Percentiles rank a stretch among this genome's conserved stretches.
These are phyloP conservation scores for Termitomyces sp. DNA, from an alignment of 768 basidiomycete genomes.

Conservation along the genomic window DNA sequence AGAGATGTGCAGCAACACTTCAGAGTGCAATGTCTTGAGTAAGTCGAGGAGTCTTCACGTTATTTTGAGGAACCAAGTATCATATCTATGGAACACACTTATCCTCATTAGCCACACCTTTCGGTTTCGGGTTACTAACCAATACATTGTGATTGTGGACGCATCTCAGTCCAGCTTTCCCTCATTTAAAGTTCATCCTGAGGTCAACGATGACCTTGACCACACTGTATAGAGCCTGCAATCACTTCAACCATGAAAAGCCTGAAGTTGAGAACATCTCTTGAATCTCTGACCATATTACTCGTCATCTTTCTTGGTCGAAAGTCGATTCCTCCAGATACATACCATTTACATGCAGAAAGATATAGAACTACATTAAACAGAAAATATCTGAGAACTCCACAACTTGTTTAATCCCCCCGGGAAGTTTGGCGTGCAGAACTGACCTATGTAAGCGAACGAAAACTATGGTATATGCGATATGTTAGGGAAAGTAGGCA, in stretches of 20 bases:
- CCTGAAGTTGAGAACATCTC: not conserved
- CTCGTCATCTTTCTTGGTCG: not conserved
- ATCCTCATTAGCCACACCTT: too few relatives aligned
- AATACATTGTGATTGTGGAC: too few relatives aligned
- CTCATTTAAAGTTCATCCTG: too few relatives aligned
- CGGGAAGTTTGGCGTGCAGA: slow-evolving; percentile 10
- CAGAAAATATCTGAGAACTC: slow-evolving; percentile 1
- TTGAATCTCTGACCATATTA: not conserved
- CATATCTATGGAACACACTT: too few relatives aligned
- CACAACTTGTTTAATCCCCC: slow-evolving; percentile 10
- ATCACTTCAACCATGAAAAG: too few relatives aligned
- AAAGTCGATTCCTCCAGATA: not conserved
- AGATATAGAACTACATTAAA: not conserved
- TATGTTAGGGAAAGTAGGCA: not conserved
- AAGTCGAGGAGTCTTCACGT: too few relatives aligned
- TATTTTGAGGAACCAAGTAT: too few relatives aligned
- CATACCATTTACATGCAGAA: not conserved
- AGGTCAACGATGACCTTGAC: too few relatives aligned
- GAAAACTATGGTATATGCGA: not conserved
- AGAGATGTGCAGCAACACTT: not conserved
- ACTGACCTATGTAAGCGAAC: not conserved
- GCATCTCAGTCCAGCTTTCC: too few relatives aligned
- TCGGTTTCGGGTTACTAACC: too few relatives aligned
- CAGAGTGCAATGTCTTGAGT: not conserved
- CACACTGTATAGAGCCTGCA: too few relatives aligned